These are phyloP conservation scores for Kluyveromyces marxianus DNA, from an alignment of 1,139 yeast species.

Conservation along the genomic window DNA sequence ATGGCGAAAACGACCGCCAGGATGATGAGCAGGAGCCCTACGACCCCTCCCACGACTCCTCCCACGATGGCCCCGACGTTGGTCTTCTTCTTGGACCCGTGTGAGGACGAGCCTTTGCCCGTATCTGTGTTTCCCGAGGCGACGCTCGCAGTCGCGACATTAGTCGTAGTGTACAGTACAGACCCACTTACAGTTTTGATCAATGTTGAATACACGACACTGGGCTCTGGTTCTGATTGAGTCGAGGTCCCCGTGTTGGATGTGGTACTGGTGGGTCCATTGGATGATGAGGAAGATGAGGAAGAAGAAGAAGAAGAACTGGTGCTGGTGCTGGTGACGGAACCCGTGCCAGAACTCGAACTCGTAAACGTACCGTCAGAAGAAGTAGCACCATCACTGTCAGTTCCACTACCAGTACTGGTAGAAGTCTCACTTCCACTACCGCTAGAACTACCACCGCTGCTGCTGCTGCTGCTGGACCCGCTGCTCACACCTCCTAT, in stretches of 20 bases:
- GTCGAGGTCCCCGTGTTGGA: not conserved
- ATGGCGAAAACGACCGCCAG: conserved; percentile 23
- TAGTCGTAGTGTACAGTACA: conserved; percentile 23
- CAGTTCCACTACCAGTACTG: no score
- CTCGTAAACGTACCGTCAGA: not conserved
- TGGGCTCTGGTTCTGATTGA: not conserved
- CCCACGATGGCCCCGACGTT: conserved; percentile 31
- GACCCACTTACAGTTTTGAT: conserved; percentile 28
- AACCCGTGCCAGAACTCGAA: not conserved
- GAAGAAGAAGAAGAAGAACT: not conserved
- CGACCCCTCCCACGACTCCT: conserved; percentile 32
- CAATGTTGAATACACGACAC: conserved; percentile 17
- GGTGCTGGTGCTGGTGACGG: not conserved
- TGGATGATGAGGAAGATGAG: not conserved
- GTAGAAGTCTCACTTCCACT: no score
- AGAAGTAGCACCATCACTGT: not conserved
- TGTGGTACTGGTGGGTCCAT: not conserved
- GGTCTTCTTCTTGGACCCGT: conserved; percentile 15
- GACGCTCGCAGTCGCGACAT: conserved; percentile 20
- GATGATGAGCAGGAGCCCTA: conserved; percentile 23
- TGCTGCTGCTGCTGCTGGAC: conserved; percentile 3
- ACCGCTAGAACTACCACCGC: not conserved
- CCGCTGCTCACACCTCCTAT: conserved; percentile 19
- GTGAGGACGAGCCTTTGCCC: conserved; percentile 4
- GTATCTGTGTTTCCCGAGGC: not conserved